Base-by-base conservation (phyloP, 2,329 filamentous ascomycete genomes). In the Talaromyces funiculosus region DNA sequence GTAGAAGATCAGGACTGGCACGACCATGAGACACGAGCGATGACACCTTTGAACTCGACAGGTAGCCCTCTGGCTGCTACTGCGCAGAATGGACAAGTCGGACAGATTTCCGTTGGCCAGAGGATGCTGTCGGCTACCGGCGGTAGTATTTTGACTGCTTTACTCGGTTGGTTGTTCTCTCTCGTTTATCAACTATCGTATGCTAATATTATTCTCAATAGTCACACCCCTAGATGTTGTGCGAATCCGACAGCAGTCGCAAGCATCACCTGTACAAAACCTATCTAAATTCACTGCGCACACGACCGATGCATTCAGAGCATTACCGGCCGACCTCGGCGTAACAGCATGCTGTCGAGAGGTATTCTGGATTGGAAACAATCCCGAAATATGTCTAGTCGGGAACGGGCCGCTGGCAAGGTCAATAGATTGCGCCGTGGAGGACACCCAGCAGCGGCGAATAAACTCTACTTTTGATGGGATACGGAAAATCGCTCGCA, bases 221-320 rank as follows among this genome's bases (percentile, higher is more conserved):
- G 93, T 96, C 33, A 99, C 94, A 4, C 94, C 94, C 51, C 87
- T 99, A 57, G 94, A 99, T 72, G 94, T 99, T 64, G 94, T 99
- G 63, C 90, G 94, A 64, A 91, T 99, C 51, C 91, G 94, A 64
- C 82, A 96, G 58, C 94, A 99, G 76, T 93, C 94, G 1, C 93
- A 97, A 78, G 80, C 81, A 45, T 70, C 77, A 58, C 75, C 81
- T 63, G 71, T 74, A 70, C 78, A 69, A 77, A 83, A 71, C 79
- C 81, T 75, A 74, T 87, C 72, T 73, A 38, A 40, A 33, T 86
- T 70, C 75, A 83, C 67, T 77, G 82, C 71, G 72, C 87, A 73
- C 64, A 76, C 70, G 43, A 73, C 66, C 3, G 71, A 75, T 61
- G 77, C 77, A 53, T 84, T 89, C 66, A 86, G 85, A 64, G 85